Conservation (phyloP, 768 basidiomycete species). For the Bullera alba region DNA sequence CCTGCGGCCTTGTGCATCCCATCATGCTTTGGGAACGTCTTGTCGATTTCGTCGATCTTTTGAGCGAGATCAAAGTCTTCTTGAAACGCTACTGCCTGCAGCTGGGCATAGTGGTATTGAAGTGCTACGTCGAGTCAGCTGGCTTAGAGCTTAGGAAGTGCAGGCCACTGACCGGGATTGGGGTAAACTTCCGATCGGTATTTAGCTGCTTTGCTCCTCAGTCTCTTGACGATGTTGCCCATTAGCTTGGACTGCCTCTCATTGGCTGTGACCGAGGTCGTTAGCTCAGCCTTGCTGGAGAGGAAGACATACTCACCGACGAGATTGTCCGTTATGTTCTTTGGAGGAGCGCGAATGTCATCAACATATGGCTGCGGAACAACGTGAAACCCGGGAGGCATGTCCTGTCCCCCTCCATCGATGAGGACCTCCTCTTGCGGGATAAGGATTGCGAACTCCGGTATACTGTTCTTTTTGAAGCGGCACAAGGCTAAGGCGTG, state of each 20-base stretch:
- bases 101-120: slow-evolving; percentile 78
- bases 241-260: slow-evolving; percentile 64
- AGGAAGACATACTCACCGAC: slow-evolving; percentile 52
- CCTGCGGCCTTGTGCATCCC: slow-evolving; percentile 69
- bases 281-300: neutral
- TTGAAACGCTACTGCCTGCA: slow-evolving; percentile 86
- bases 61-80: slow-evolving; percentile 67
- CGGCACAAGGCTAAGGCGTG: slow-evolving; percentile 71
- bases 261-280: slow-evolving; percentile 52
- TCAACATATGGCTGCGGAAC: slow-evolving; percentile 91
- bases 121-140: slow-evolving; percentile 53
- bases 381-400: slow-evolving; percentile 86
- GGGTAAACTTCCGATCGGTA: slow-evolving; percentile 61
- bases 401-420: slow-evolving; percentile 60
- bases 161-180: slow-evolving; percentile 63
- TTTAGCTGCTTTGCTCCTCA: slow-evolving; percentile 65
- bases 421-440: slow-evolving; percentile 66
- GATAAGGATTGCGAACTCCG: slow-evolving; percentile 73
- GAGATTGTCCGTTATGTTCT: slow-evolving; percentile 54
- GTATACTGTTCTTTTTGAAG: slow-evolving; percentile 63
- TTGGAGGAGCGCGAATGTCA: slow-evolving; percentile 73
- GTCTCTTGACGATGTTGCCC: slow-evolving; percentile 65
- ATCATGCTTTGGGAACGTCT: slow-evolving; percentile 68
- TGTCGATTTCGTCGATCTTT: slow-evolving; percentile 56
- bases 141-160: neutral